Base-by-base conservation (phyloP, 2,329 filamentous ascomycete species). In the Lanzia echinophila region DNA sequence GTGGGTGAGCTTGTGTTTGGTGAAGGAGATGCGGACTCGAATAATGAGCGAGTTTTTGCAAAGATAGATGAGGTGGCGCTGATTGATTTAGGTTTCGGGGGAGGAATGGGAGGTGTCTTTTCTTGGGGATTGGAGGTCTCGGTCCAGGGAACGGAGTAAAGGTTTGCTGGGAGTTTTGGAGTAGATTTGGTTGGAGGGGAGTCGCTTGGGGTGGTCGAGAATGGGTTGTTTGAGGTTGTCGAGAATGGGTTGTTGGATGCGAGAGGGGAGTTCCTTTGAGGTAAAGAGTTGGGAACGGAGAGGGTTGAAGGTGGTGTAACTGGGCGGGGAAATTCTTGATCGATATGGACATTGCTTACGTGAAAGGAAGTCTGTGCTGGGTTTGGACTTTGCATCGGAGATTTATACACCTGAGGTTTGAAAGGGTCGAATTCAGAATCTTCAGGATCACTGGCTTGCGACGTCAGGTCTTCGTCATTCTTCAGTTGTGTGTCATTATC, bases 31-130 rank as follows among this genome's bases (percentile, higher is more conserved):
- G 53, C 48, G 10, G 58, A 52, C 53, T 66, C 62, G 19, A 66
- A 66, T 1, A 66, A 53, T 7, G 60, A 63, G 22, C 63, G 62
- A 1, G 63, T 65, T 50, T 59, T 63, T 15, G 61, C 58, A 45
- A 65, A 65, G 36, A 65, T 57, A 13, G 49, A 39, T n/a, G 58
- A 58, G 19, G 46, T 59, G n/a, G 53, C 44, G 24, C 52, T 10
- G 41, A 44, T 15, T 8, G 41, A 17, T 44, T n/a, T 45, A 36
- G 34, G 7, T 17, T 48, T 53, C 22, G 44, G 43, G 39, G 47
- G 36, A 33, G 44, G 17, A 4, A 2, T 11, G 8, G 38, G 38
- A 19, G 15, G 12, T 22, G 17, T 20, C 17, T 41, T 41, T 5
- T 5, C 8, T 10, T 44, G 11, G 11, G 20, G 24, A 5, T 41